Base-by-base conservation (phyloP, 305 asterid species). In the Plantago coronopus region DNA sequence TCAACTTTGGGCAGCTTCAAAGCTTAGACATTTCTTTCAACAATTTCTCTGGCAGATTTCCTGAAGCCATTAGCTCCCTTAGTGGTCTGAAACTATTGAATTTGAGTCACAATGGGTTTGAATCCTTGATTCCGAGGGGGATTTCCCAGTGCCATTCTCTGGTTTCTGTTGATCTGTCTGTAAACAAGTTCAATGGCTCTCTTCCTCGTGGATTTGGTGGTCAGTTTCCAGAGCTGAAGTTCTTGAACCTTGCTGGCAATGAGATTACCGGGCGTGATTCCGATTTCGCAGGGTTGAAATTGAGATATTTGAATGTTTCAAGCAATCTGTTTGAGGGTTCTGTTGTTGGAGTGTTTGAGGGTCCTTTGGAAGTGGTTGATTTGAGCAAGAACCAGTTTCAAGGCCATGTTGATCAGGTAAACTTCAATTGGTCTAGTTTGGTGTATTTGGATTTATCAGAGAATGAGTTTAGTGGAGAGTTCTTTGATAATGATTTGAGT, bases 311-410 rank as follows among this genome's bases (percentile, higher is more conserved):
- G 11, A 91, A 91, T 48, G 57, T 91, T 71, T 91, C 98, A 2
- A 89, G 86, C 27, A 91, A 91, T 61, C 17, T 57, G 66, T 91
- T 84, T 29, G 66, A 73, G 74, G 96, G 98, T 54, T 75, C 95
- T 61, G 93, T 81, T 64, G 69, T 78, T 54, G 82, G 75, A 20
- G 56, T 86, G 29, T 81, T 88, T 73, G 77, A 49, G 57, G 87
- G 88, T 50, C 76, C 84, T 14, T 64, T 88, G 71, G 79, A 84
- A 72, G 95, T 86, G 77, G 25, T 88, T 75, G 98, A 91, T 79
- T 68, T 91, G 83, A 88, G 98, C 79, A 82, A 80, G 67, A 91
- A 91, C 70, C 98, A 81, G 62, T 91, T 88, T 77, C 82, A 88
- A 67, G 98, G 95, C 63, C 88, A 81, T 55, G 70, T 88, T 76